Conservation (phyloP, 805 yeast species). For the Metschnikowia borealis region DNA sequence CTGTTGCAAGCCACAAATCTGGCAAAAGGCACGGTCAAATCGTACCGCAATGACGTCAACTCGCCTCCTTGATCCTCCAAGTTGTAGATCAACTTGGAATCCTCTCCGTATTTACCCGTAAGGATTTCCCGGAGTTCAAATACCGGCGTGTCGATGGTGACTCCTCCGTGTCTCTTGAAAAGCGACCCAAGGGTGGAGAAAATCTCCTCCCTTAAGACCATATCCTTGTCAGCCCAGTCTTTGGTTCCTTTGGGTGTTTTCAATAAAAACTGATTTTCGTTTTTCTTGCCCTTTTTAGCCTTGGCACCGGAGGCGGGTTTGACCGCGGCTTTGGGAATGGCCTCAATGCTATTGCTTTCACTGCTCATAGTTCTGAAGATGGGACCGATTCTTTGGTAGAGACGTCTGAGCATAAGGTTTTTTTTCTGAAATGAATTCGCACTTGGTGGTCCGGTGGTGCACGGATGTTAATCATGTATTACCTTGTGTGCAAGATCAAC, state of each 20-base stretch:
- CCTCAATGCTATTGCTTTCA: conserved; percentile 14
- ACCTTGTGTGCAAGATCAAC: neutral
- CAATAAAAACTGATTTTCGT: conserved; percentile 61
- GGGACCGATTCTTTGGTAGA: conserved; percentile 11
- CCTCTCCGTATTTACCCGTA: conserved; percentile 98
- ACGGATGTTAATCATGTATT: conserved; percentile 7
- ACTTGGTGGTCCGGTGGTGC: conserved; percentile 5
- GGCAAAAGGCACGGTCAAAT: conserved; percentile 97
- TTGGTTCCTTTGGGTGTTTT: conserved; percentile 97
- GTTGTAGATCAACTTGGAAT: conserved; percentile 92
- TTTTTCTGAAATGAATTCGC: conserved; percentile 4
- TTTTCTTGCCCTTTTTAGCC: conserved; percentile 37
- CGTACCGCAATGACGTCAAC: conserved; percentile 90
- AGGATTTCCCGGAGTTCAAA: conserved; percentile 93
- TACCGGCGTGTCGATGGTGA: conserved; percentile 97
- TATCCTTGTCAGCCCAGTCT: conserved; percentile 98
- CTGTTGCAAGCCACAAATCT: conserved; percentile 96
- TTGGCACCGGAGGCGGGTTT: neutral
- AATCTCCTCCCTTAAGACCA: conserved; percentile 89
- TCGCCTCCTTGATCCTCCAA: conserved; percentile 99
- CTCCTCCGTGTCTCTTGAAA: conserved; percentile 96
- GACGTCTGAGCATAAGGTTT: conserved; percentile 16
- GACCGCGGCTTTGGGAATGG: conserved; percentile 7
- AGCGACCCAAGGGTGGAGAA: conserved; percentile 67
- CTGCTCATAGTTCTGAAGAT: conserved; percentile 21